Evolutionary conservation across 2,329 filamentous ascomycete genomes (phyloP).

Genomic region (Exophiala bonariae): DNA sequence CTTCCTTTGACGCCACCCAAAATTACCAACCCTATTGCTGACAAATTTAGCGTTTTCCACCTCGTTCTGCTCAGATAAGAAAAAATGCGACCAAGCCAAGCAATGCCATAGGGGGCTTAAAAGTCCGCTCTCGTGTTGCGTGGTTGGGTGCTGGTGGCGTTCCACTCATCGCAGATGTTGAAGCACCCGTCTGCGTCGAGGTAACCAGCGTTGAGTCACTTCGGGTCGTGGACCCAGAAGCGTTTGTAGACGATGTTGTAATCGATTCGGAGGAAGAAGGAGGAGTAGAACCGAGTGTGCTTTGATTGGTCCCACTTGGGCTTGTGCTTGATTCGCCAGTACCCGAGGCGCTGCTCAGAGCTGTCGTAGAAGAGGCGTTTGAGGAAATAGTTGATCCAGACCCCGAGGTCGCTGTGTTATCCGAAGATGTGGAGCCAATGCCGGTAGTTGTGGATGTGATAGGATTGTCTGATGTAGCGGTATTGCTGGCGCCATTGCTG

Average conservation of each 20-base stretch:
- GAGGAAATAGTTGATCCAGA: no score
- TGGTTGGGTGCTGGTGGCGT: constrained; percentile 2
- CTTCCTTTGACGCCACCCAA: no score
- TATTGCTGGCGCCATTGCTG: no score
- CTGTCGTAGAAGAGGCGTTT: no score
- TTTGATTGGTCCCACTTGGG: not conserved
- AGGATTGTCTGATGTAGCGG: not conserved
- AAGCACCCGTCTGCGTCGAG: not conserved
- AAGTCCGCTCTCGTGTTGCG: not conserved
- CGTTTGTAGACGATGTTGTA: not conserved
- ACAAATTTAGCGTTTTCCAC: not conserved
- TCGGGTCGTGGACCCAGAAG: not conserved
- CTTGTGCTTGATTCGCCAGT: not conserved
- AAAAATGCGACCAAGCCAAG: not conserved
- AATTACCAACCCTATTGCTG: not conserved
- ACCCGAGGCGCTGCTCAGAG: not conserved
- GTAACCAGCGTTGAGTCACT: constrained; percentile 1
- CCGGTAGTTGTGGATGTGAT: not conserved
- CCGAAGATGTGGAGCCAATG: not conserved
- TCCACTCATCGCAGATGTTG: not conserved
- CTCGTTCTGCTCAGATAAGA: constrained; percentile 1
- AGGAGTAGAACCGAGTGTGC: not conserved
- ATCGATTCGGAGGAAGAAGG: not conserved
- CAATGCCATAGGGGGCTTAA: not conserved
- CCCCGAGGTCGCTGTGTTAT: not conserved